A percentile compares a stretch with the other conserved stretches of the same genome.
Conservation (phyloP, 2,329 filamentous ascomycete genomes). For the Clonostachys solani region DNA sequence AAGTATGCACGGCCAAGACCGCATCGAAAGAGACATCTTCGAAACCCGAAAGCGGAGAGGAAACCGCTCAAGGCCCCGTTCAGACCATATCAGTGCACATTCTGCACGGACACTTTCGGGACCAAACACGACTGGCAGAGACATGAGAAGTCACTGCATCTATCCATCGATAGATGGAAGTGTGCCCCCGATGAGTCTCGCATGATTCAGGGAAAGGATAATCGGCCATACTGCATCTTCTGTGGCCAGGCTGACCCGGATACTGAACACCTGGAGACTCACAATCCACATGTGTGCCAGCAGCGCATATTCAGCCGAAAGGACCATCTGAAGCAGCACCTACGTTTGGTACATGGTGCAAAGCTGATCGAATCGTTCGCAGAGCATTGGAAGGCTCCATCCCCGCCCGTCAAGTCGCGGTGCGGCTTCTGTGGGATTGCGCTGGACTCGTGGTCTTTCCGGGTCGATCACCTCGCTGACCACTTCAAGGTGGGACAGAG, state of each 20-base stretch:
- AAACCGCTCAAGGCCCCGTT: too few species aligned
- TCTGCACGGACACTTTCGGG: slow-evolving; percentile 1
- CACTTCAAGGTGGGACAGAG: slow-evolving; percentile 18
- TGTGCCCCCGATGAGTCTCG: slow-evolving; percentile 26
- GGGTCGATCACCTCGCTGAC: slow-evolving; percentile 16
- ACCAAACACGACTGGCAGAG: slow-evolving; percentile 17
- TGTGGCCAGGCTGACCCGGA: slow-evolving; percentile 13
- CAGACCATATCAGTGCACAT: slow-evolving; percentile 3
- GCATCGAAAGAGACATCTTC: neutral
- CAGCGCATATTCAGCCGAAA: slow-evolving; percentile 16
- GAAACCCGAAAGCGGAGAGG: neutral
- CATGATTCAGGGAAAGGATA: slow-evolving; percentile 8
- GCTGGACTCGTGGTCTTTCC: slow-evolving; percentile 16
- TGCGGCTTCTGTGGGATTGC: slow-evolving; percentile 19
- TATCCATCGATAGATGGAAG: slow-evolving; percentile 38
- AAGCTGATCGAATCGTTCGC: slow-evolving; percentile 32
- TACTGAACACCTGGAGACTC: slow-evolving; percentile 12
- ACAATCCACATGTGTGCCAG: slow-evolving; percentile 12
- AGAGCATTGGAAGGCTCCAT: slow-evolving; percentile 19
- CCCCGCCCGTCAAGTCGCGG: slow-evolving; percentile 13
- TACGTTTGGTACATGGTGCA: slow-evolving; percentile 17
- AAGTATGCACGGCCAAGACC: too few species aligned
- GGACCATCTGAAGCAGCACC: slow-evolving; percentile 22
- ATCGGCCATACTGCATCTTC: slow-evolving; percentile 12
- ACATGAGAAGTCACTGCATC: slow-evolving; percentile 45